These are phyloP conservation scores for Chalara sp. DNA, from an alignment of 2,329 filamentous ascomycete genomes.

Conservation along the genomic window DNA sequence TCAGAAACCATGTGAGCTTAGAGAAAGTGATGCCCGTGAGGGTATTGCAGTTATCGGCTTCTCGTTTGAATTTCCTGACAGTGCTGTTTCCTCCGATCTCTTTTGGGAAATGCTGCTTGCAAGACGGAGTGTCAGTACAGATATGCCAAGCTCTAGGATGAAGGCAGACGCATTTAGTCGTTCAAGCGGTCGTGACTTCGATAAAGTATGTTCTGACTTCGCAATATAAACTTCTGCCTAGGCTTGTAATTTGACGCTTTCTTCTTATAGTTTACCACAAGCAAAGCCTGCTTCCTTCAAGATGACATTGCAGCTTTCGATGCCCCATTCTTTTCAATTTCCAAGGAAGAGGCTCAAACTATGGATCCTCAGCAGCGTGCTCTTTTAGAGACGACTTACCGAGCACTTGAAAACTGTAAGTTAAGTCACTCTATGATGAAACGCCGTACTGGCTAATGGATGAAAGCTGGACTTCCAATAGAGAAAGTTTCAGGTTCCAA, in stretches of 20 bases:
- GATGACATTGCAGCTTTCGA: conserved; percentile 13
- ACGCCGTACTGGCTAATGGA: not conserved
- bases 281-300: conserved; percentile 1
- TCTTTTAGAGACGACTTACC: conserved; percentile 34
- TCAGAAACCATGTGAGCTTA: no score
- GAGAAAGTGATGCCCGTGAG: not conserved
- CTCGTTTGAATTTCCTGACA: not conserved
- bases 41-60: not conserved
- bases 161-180: not conserved
- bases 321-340: conserved; percentile 16
- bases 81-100: not conserved
- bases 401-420: conserved; percentile 23
- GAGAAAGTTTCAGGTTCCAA: conserved; percentile 1
- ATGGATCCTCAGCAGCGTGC: conserved; percentile 44
- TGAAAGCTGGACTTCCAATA: conserved; percentile 5
- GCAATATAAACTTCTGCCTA: not conserved
- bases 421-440: not conserved
- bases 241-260: not conserved
- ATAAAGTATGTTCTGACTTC: not conserved
- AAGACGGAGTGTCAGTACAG: not conserved
- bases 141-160: not conserved
- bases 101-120: not conserved
- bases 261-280: not conserved
- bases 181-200: not conserved
- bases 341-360: conserved; percentile 17